A percentile compares a stretch with the other conserved stretches of the same genome.
These are phyloP conservation scores for Geosmithia morbida DNA, from an alignment of 2,329 filamentous ascomycete species.

Conservation along the genomic window DNA sequence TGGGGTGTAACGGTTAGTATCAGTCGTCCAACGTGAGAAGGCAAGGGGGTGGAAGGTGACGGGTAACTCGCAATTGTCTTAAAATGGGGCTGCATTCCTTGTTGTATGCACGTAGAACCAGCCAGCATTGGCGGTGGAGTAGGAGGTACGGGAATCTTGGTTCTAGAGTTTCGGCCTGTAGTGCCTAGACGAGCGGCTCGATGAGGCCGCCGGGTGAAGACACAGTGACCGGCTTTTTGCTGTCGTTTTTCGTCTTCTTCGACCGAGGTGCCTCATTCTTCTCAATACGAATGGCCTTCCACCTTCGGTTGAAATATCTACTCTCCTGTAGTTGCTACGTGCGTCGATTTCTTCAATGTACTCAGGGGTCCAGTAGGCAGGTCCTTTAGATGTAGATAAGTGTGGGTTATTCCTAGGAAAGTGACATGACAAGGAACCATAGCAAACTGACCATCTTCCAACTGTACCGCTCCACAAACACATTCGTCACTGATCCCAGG, in stretches of 20 bases:
- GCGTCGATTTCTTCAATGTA: not conserved
- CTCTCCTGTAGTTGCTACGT: not conserved
- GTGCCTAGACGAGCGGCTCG: slow-evolving; percentile 12
- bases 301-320: not conserved
- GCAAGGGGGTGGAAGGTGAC: not conserved
- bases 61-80: not conserved
- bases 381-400: not conserved
- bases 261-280: not conserved
- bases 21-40: not conserved
- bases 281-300: not conserved
- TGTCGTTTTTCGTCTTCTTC: not conserved
- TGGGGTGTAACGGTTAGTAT: not conserved
- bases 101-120: slow-evolving; percentile 17
- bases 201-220: slow-evolving; percentile 12
- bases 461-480: slow-evolving; percentile 15
- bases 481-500: slow-evolving; percentile 14
- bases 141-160: slow-evolving; percentile 23
- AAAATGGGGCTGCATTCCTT: slow-evolving; percentile 1
- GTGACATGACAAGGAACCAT: not conserved
- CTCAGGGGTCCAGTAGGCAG: not conserved
- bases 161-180: slow-evolving; percentile 20
- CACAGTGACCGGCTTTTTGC: slow-evolving; percentile 1
- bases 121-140: slow-evolving; percentile 25
- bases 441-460: slow-evolving; percentile 1
- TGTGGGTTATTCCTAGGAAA: not conserved